phyloP scores from a whole-genome alignment of 208 protist species.

The Trichomonas vaginalis region DNA sequence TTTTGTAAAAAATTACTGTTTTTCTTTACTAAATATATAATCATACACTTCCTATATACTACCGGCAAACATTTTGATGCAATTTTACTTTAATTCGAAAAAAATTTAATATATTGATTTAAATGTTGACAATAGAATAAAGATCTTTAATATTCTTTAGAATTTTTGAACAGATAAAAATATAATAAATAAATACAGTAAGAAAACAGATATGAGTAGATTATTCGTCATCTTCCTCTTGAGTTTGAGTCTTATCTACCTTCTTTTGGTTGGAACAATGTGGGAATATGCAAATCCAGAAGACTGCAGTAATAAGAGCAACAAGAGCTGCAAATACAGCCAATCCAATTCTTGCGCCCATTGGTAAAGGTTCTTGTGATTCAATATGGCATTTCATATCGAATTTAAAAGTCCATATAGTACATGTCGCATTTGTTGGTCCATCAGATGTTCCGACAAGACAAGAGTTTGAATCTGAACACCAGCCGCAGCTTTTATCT shows the following conservation, averaged over 20 bases:
- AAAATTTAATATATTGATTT: too few relatives aligned
- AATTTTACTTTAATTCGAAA: too few relatives aligned
- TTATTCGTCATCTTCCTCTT: background rate
- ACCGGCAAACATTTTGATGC: too few relatives aligned
- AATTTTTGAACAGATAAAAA: too few relatives aligned
- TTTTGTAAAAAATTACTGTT: too few relatives aligned
- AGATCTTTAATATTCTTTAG: too few relatives aligned
- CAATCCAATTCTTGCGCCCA: background rate
- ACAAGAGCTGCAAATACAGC: background rate
- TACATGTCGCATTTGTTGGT: background rate
- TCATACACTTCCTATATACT: too few relatives aligned
- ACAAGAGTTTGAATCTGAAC: background rate
- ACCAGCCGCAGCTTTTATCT: background rate
- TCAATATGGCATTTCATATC: background rate
- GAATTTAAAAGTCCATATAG: background rate
- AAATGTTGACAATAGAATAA: too few relatives aligned
- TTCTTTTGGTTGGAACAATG: background rate
- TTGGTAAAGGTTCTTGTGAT: background rate
- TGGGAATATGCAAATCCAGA: conserved; percentile 4
- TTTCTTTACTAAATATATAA: too few relatives aligned
- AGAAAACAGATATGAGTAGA: too few relatives aligned
- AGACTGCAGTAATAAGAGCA: background rate
- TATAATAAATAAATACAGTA: too few relatives aligned
- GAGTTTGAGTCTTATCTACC: background rate
- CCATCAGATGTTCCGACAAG: background rate